Evolutionary conservation across 1,284 basidiomycete genomes (phyloP).

Genomic region (Tylopilus sp.): DNA sequence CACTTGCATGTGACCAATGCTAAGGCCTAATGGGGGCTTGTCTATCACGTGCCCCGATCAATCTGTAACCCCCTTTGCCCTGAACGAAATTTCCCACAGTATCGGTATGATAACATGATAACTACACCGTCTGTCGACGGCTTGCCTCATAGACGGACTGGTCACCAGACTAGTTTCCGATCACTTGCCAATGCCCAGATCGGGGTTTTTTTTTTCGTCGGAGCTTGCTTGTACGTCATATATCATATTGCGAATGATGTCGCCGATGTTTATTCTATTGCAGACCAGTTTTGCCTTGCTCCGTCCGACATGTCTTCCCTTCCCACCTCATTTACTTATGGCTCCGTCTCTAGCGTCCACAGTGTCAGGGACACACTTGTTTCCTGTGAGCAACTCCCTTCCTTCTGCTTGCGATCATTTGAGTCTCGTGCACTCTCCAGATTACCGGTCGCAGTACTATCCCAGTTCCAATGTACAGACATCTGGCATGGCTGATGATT

Average conservation of each 20-base stretch:
- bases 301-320: slow-evolving; percentile 37
- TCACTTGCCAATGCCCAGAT: too few species aligned
- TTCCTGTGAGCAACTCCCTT: slow-evolving; percentile 43
- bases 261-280: too few species aligned
- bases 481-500: slow-evolving; percentile 39
- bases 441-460: slow-evolving; percentile 59
- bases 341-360: slow-evolving; percentile 48
- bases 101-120: too few species aligned
- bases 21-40: too few species aligned
- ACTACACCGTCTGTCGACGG: too few species aligned
- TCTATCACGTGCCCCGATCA: too few species aligned
- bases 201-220: slow-evolving; percentile 4
- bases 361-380: slow-evolving; percentile 51
- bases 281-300: neutral
- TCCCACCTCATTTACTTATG: slow-evolving; percentile 44
- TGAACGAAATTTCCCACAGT: too few species aligned
- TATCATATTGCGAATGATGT: neutral
- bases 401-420: slow-evolving; percentile 1
- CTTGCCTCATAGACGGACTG: too few species aligned
- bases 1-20: too few species aligned
- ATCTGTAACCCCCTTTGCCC: too few species aligned
- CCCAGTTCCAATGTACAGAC: slow-evolving; percentile 54
- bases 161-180: too few species aligned
- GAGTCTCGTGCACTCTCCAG: slow-evolving; percentile 33
- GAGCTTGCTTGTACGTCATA: slow-evolving; percentile 19